These are phyloP conservation scores for Fusarium veterinarium DNA, from an alignment of 2,329 filamentous ascomycete species.

Conservation along the genomic window DNA sequence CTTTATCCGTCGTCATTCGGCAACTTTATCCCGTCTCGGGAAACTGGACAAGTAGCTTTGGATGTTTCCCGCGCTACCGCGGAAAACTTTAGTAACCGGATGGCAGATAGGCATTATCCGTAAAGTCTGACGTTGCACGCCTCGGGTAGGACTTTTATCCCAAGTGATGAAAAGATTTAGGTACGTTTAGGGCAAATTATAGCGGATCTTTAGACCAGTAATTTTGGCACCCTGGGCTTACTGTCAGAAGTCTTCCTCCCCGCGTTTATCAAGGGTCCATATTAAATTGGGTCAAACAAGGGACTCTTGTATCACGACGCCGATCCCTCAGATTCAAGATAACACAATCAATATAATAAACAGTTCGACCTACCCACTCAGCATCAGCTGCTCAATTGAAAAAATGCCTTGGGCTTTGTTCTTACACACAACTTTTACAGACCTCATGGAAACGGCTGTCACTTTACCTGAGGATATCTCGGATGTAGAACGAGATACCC, in stretches of 20 bases:
- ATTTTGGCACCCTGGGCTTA: not conserved
- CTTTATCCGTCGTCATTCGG: not conserved
- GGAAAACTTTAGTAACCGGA: not conserved
- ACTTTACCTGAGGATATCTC: accelerated
- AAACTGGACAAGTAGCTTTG: not conserved
- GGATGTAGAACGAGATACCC: not conserved
- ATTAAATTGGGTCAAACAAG: not conserved
- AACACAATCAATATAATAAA: not conserved
- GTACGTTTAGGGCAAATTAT: not conserved
- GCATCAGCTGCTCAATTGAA: not conserved
- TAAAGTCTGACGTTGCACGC: too few species aligned
- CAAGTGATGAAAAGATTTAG: not conserved
- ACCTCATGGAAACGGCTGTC: not conserved
- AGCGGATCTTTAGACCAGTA: not conserved
- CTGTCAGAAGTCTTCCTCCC: not conserved
- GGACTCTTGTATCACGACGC: not conserved
- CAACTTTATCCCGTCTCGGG: accelerated
- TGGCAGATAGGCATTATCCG: not conserved
- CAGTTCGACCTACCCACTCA: not conserved
- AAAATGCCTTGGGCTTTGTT: not conserved
- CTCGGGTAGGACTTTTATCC: too few species aligned
- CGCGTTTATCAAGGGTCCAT: constrained; percentile 3
- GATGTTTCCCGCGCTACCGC: constrained; percentile 1
- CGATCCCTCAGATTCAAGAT: not conserved
- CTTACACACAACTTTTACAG: not conserved